A percentile compares a stretch with the other conserved stretches of the same genome.
Evolutionary conservation across 2,329 filamentous ascomycete species (phyloP).

Genomic region (Colletotrichum gigasporum): DNA sequence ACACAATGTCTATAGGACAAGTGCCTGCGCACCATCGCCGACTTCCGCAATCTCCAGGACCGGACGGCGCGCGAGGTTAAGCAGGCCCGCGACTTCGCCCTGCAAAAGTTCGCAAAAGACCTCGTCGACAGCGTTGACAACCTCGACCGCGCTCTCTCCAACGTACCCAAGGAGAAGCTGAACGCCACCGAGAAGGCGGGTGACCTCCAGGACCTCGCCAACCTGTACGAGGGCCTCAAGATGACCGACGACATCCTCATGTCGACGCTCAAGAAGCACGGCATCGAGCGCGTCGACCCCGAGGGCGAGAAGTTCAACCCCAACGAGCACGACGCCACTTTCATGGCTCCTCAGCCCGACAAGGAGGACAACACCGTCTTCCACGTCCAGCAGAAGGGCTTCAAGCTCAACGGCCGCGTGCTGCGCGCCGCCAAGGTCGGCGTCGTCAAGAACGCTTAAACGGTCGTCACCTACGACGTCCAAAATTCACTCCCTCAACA

Average conservation of each 20-base stretch:
- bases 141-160: conserved; percentile 88
- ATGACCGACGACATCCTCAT: conserved; percentile 95
- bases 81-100: conserved; percentile 88
- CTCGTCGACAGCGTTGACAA: conserved; percentile 96
- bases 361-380: conserved; percentile 94
- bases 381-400: conserved; percentile 94
- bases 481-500: background rate
- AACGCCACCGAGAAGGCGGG: conserved; percentile 55
- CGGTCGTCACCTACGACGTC: background rate
- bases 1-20: conserved; percentile 73
- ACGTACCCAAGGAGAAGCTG: conserved; percentile 80
- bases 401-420: conserved; percentile 89
- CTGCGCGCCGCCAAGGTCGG: conserved; percentile 95
- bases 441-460: conserved; percentile 83
- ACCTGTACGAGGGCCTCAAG: conserved; percentile 87
- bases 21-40: conserved; percentile 91
- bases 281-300: conserved; percentile 88
- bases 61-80: conserved; percentile 92
- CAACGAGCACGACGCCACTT: conserved; percentile 95
- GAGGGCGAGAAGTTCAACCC: conserved; percentile 90
- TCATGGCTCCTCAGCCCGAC: conserved; percentile 86
- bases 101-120: conserved; percentile 95
- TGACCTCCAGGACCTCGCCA: conserved; percentile 75
- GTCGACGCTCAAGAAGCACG: conserved; percentile 91
- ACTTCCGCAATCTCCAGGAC: conserved; percentile 98